These are phyloP conservation scores for Corymbia maculata DNA, from an alignment of 345 rosid species.

Conservation along the genomic window DNA sequence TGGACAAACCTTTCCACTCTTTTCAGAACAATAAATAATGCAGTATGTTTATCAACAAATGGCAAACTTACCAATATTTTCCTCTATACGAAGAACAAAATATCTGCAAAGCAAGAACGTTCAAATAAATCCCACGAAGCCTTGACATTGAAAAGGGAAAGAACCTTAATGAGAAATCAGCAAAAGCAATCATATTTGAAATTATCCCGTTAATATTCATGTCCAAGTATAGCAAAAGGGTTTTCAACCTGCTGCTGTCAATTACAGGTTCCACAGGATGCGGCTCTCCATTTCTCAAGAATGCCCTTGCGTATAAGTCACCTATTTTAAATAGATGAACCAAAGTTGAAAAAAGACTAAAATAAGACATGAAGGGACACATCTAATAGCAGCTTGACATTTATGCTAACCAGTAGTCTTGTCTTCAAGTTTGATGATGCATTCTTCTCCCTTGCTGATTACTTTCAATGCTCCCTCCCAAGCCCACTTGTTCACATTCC, in stretches of 20 bases:
- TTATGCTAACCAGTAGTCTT: constrained; percentile 48
- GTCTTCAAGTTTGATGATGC: constrained; percentile 94
- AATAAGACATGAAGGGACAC: not conserved
- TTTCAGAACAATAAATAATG: not conserved
- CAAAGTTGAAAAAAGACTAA: not conserved
- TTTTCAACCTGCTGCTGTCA: constrained; percentile 90
- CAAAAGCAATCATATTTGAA: not conserved
- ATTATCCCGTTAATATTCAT: not conserved
- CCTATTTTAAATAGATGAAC: constrained; percentile 22
- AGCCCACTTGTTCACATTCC: constrained; percentile 98
- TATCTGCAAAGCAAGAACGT: constrained; percentile 58
- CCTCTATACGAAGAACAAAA: constrained; percentile 98
- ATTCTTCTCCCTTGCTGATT: constrained; percentile 89
- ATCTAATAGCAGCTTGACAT: constrained; percentile 1
- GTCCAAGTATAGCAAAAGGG: not conserved
- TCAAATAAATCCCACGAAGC: not conserved
- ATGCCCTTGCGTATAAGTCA: constrained; percentile 90
- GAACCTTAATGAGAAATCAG: not conserved
- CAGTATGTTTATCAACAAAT: not conserved
- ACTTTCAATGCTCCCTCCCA: constrained; percentile 95
- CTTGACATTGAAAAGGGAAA: not conserved
- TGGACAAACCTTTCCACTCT: not conserved
- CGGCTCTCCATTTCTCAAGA: constrained; percentile 83
- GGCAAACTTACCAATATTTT: constrained; percentile 68
- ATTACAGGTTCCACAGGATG: constrained; percentile 97